phyloP scores from a whole-genome alignment of 768 basidiomycete genomes.

The Russula emetica region DNA sequence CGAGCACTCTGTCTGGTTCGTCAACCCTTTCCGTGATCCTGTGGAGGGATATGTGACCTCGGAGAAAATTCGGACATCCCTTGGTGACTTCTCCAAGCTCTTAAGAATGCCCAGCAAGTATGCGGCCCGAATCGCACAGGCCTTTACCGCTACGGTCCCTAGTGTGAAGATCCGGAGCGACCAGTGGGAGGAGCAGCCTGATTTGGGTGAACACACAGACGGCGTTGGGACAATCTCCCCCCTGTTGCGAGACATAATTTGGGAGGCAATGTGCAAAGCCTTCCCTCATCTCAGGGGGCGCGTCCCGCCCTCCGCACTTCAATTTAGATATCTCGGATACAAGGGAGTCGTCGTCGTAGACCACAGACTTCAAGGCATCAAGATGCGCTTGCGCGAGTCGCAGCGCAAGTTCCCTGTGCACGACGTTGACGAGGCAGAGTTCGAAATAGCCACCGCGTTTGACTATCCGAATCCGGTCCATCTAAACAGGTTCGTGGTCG shows the following conservation, averaged over 20 bases:
- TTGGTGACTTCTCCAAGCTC: slow-evolving; percentile 63
- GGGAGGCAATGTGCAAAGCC: slow-evolving; percentile 48
- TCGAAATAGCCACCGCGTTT: slow-evolving; percentile 71
- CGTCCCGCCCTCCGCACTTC: slow-evolving; percentile 44
- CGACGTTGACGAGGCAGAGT: slow-evolving; percentile 44
- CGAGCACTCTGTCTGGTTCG: too few relatives aligned
- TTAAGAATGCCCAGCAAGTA: slow-evolving; percentile 61
- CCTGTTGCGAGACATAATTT: slow-evolving; percentile 55
- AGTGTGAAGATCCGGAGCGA: slow-evolving; percentile 52
- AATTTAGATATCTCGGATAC: slow-evolving; percentile 75
- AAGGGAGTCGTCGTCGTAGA: slow-evolving; percentile 82
- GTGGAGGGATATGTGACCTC: too few relatives aligned
- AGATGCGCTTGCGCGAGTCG: slow-evolving; percentile 65
- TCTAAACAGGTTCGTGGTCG: slow-evolving; percentile 59
- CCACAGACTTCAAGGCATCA: slow-evolving; percentile 48
- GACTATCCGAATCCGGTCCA: slow-evolving; percentile 56
- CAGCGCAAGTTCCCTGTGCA: slow-evolving; percentile 72
- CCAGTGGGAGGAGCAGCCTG: slow-evolving; percentile 62
- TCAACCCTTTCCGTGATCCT: too few relatives aligned
- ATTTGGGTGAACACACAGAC: slow-evolving; percentile 64
- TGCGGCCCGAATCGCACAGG: slow-evolving; percentile 78
- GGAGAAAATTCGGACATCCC: slow-evolving; percentile 30
- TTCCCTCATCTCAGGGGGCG: slow-evolving; percentile 18
- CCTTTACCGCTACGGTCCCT: slow-evolving; percentile 77
- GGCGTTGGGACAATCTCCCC: slow-evolving; percentile 77